Evolutionary conservation across 768 basidiomycete species (phyloP).

Genomic region (Russula olivacea): DNA sequence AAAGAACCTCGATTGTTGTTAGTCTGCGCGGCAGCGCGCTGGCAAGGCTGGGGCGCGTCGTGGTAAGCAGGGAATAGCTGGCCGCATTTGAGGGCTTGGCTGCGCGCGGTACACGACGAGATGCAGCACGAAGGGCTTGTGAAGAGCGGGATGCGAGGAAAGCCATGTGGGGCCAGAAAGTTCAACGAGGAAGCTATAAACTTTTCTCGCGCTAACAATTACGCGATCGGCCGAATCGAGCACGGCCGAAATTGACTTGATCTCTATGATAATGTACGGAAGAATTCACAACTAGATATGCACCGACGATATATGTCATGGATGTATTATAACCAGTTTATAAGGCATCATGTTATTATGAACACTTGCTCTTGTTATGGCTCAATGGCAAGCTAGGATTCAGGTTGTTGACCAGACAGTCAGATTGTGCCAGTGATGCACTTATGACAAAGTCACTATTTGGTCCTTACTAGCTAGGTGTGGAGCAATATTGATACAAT

Average conservation of each 20-base stretch:
- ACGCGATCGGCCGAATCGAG: not conserved
- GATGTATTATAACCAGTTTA: no score
- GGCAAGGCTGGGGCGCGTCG: slow-evolving; percentile 35
- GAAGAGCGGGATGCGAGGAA: slow-evolving; percentile 60
- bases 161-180: slow-evolving; percentile 42
- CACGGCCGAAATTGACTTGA: not conserved
- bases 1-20: slow-evolving; percentile 5
- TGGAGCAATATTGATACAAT: no score
- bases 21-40: slow-evolving; percentile 24
- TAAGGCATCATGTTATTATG: no score
- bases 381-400: no score
- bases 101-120: slow-evolving; percentile 58
- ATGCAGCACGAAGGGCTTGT: slow-evolving; percentile 55
- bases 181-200: not conserved
- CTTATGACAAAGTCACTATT: no score
- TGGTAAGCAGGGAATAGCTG: slow-evolving; percentile 51
- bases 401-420: no score
- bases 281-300: no score
- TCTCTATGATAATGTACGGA: no score
- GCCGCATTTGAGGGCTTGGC: slow-evolving; percentile 46
- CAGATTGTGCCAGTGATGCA: no score
- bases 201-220: not conserved
- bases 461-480: no score
- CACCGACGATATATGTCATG: no score
- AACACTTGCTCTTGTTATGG: no score